Base-by-base conservation (phyloP, 768 basidiomycete genomes). In the Lactifluus rugatus region DNA sequence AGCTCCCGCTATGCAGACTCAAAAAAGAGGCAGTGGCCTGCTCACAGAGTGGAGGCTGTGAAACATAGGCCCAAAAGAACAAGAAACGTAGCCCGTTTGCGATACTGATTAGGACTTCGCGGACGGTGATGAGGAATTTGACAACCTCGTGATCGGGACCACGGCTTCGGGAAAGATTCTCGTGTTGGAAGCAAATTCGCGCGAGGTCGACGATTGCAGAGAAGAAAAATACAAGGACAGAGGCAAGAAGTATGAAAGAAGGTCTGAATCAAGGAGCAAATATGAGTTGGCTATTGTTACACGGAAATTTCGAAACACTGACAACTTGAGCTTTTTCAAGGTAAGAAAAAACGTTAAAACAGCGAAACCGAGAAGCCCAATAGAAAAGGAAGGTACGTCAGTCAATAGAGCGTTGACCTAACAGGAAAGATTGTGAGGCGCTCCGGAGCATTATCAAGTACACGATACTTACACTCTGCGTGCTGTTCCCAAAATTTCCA, bases 61-160 rank as follows among this genome's bases (percentile, higher is more conserved):
- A 77, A 42, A 84, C 82, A 58, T 83, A 79, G 39, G 70, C 71
- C 88, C 88, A 90, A 61, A 82, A 82, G 65, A 82, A 88, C 16
- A 89, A 66, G 65, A 81, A 81, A 37, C 83, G 77, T 44, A 81
- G 71, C 5, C 82, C 82, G 44, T 78, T 67, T 10, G 85, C 79
- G 21, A 87, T 63, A 11, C 81, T 73, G 58, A 83, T 74, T 49
- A 77, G 71, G 28, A 83, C 71, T 67, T 89, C 88, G 37, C 86
- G 81, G 5, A 78, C 69, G 52, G 73, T 74, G 32, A 79, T 70
- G 37, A 82, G 72, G 14, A 71, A 75, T 8, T 48, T 28, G 41
- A 75, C 68, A 25, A 72, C 57, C 39, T 66, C 68, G 47, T 63
- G 52, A 21, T 67, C 60, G 14, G 65, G 65, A n/a, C 10, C 19